Conservation (phyloP, 1,139 yeast species). For the Kodamaea plutei region DNA sequence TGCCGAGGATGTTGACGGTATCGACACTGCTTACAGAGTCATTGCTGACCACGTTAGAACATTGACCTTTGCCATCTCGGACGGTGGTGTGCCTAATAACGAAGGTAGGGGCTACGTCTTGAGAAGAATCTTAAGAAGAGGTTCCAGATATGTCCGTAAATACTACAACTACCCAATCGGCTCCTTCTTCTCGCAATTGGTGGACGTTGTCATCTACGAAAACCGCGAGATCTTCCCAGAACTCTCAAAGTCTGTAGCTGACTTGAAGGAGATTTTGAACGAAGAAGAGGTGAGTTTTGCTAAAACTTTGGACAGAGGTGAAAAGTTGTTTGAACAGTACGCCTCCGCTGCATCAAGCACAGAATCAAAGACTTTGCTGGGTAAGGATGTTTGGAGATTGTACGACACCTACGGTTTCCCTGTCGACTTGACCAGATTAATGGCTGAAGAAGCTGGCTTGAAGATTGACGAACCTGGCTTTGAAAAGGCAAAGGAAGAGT, state of each 20-base stretch:
- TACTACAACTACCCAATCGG: constrained; percentile 96
- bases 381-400: constrained; percentile 96
- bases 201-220: constrained; percentile 90
- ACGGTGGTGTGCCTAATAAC: constrained; percentile 98
- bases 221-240: constrained; percentile 91
- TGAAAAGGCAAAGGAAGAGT: constrained; percentile 81
- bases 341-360: constrained; percentile 78
- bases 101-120: constrained; percentile 98
- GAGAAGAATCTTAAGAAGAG: constrained; percentile 95
- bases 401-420: constrained; percentile 99
- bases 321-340: constrained; percentile 89
- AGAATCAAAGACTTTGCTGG: constrained; percentile 73
- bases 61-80: constrained; percentile 90
- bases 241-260: constrained; percentile 62
- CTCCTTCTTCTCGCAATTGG: constrained; percentile 82
- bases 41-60: constrained; percentile 98
- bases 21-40: constrained; percentile 97
- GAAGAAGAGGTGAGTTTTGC: constrained; percentile 96
- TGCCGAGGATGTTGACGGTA: constrained; percentile 84
- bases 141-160: constrained; percentile 94
- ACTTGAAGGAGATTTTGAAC: constrained; percentile 83
- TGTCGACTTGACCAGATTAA: constrained; percentile 90
- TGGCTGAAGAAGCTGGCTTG: constrained; percentile 98
- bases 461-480: constrained; percentile 88
- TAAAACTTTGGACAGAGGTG: constrained; percentile 96